Evolutionary conservation across 225 moss, liverwort and hornwort genomes (phyloP).

Genomic region (Bryum argenteum): DNA sequence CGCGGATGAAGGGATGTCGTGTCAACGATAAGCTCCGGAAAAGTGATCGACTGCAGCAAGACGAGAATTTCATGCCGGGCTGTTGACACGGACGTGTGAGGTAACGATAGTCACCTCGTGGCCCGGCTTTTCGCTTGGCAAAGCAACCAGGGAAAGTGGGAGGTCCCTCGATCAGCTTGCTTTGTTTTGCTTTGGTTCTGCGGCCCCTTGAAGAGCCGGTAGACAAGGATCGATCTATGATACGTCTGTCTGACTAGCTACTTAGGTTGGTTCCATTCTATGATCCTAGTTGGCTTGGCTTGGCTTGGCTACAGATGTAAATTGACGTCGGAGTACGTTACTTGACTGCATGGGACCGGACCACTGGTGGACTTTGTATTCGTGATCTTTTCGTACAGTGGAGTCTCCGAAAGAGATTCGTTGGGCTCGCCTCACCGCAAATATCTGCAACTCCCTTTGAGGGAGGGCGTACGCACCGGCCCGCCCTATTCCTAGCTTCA

Average conservation of each 20-base stretch:
- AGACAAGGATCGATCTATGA: not conserved
- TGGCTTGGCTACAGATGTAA: not conserved
- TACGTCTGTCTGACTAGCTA: too few species aligned
- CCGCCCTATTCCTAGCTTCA: not conserved
- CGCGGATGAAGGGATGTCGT: not conserved
- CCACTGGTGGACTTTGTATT: not conserved
- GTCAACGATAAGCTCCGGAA: not conserved
- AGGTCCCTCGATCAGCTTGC: not conserved
- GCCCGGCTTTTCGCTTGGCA: not conserved
- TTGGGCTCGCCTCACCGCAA: constrained; percentile 1
- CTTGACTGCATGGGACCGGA: constrained; percentile 6
- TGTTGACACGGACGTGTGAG: constrained; percentile 16
- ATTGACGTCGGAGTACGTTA: constrained; percentile 3
- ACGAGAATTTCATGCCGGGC: not conserved
- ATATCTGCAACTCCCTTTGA: not conserved
- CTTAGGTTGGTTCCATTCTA: too few species aligned
- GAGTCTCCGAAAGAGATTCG: not conserved
- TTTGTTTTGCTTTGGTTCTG: not conserved
- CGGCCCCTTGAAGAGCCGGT: not conserved
- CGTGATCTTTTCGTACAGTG: constrained; percentile 3
- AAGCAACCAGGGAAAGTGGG: not conserved
- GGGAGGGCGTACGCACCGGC: not conserved
- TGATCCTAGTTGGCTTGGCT: too few species aligned
- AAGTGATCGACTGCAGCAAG: not conserved
- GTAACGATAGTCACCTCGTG: not conserved